Percentiles rank a stretch among this genome's conserved stretches.
phyloP scores from a whole-genome alignment of 352 stramenopile genomes.

The Phytophthora megakarya region DNA sequence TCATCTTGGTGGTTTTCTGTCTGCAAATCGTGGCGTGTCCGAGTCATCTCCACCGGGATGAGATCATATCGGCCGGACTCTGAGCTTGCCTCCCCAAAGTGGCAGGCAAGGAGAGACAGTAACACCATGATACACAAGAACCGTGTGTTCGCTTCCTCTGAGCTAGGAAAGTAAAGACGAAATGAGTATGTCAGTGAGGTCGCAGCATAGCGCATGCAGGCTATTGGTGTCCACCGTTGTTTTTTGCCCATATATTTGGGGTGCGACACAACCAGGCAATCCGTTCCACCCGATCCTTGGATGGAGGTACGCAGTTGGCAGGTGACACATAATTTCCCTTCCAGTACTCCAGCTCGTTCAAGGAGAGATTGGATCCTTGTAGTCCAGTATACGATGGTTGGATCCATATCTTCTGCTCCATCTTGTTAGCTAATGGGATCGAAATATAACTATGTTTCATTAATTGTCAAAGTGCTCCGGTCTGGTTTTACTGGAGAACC shows the following conservation, averaged over 20 bases:
- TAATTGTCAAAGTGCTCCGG: neutral
- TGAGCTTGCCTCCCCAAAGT: neutral
- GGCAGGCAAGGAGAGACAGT: neutral
- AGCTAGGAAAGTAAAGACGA: neutral
- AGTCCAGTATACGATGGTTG: neutral
- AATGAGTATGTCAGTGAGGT: neutral
- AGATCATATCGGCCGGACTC: neutral
- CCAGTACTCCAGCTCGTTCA: neutral
- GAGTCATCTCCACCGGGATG: neutral
- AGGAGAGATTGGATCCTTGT: neutral
- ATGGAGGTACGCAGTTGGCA: neutral
- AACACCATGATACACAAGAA: neutral
- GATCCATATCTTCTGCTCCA: neutral
- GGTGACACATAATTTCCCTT: neutral
- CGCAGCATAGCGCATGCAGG: neutral
- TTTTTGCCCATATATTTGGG: neutral
- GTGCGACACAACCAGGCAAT: neutral
- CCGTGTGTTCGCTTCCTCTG: neutral
- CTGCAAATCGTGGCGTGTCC: neutral
- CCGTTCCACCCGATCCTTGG: neutral
- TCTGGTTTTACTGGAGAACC: neutral
- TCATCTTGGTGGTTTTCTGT: neutral
- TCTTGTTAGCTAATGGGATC: too few relatives aligned
- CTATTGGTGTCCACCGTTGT: neutral
- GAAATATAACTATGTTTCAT: neutral